phyloP scores from a whole-genome alignment of 164 flowering plant species.

The Dillenia turbinata region DNA sequence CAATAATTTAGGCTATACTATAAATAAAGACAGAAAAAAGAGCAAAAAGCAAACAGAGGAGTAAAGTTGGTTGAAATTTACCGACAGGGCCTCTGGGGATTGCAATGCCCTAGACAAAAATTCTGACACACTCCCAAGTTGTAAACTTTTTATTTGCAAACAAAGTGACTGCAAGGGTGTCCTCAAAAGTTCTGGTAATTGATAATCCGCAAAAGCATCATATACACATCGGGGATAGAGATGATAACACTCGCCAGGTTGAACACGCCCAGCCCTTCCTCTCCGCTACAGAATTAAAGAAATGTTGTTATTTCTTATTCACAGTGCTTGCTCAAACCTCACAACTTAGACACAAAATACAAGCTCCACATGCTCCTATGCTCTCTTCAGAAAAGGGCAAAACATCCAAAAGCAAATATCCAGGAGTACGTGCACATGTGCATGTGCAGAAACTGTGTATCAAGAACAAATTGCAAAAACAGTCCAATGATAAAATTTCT shows the following conservation, averaged over 20 bases:
- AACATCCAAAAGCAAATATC: no score
- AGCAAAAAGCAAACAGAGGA: not conserved
- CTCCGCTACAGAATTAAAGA: slow-evolving; percentile 52
- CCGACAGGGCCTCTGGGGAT: slow-evolving; percentile 84
- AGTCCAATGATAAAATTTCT: no score
- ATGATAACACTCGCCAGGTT: slow-evolving; percentile 93
- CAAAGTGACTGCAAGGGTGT: slow-evolving; percentile 97
- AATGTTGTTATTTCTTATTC: not conserved
- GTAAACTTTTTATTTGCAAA: slow-evolving; percentile 86
- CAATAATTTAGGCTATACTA: not conserved
- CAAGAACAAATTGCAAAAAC: no score
- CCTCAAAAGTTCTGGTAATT: slow-evolving; percentile 90
- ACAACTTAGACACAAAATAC: no score
- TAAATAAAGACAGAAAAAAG: no score
- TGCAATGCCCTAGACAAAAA: slow-evolving; percentile 89
- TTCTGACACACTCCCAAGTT: slow-evolving; percentile 91
- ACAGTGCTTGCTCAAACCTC: no score
- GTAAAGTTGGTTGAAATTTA: slow-evolving; percentile 19
- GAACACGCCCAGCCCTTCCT: slow-evolving; percentile 99
- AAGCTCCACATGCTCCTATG: no score
- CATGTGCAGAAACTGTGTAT: no score
- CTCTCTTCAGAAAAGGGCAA: no score
- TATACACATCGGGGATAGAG: slow-evolving; percentile 91
- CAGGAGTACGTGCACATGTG: no score
- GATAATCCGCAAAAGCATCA: slow-evolving; percentile 90